Evolutionary conservation across 495 filamentous ascomycete genomes (phyloP).

Genomic region (Aspergillus sclerotiicarbonarius): DNA sequence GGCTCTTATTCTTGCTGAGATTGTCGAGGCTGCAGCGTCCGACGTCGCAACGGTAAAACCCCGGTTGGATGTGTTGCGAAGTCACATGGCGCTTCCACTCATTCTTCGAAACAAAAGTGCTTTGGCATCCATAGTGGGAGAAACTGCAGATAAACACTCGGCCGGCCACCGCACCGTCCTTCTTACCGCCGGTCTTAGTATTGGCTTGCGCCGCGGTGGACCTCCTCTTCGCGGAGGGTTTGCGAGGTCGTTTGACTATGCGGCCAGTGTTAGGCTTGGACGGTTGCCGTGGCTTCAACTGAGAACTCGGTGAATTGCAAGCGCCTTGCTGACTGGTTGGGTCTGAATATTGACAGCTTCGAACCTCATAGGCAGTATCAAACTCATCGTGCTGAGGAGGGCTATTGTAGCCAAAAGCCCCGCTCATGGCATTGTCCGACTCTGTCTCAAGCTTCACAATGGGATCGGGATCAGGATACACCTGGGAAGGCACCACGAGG

Average conservation of each 20-base stretch:
- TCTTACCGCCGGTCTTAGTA: slow-evolving; percentile 14
- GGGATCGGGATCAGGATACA: slow-evolving; percentile 10
- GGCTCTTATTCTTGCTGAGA: slow-evolving; percentile 5
- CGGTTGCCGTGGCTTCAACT: not conserved
- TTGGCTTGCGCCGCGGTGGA: slow-evolving; percentile 13
- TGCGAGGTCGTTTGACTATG: slow-evolving; percentile 2
- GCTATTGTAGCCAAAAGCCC: not conserved
- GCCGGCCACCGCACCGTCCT: slow-evolving; percentile 33
- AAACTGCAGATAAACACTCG: slow-evolving; percentile 82
- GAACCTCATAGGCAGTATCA: not conserved
- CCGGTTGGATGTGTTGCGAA: slow-evolving; percentile 75
- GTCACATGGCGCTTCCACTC: slow-evolving; percentile 94
- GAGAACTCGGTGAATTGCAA: not conserved
- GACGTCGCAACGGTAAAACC: slow-evolving; percentile 79
- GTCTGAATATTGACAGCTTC: not conserved
- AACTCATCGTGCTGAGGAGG: not conserved
- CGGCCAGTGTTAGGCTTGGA: not conserved
- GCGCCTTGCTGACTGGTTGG: not conserved
- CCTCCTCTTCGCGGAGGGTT: slow-evolving; percentile 12
- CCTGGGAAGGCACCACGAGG: slow-evolving; percentile 8
- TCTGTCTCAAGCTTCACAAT: slow-evolving; percentile 9
- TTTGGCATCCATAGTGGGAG: slow-evolving; percentile 74
- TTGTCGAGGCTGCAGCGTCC: slow-evolving; percentile 52
- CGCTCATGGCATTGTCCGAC: not conserved
- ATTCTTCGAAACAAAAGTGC: slow-evolving; percentile 88